A percentile compares a stretch with the other conserved stretches of the same genome.
These are phyloP conservation scores for Emiliania huxleyi DNA, from an alignment of 78 protist species.

Conservation along the genomic window DNA sequence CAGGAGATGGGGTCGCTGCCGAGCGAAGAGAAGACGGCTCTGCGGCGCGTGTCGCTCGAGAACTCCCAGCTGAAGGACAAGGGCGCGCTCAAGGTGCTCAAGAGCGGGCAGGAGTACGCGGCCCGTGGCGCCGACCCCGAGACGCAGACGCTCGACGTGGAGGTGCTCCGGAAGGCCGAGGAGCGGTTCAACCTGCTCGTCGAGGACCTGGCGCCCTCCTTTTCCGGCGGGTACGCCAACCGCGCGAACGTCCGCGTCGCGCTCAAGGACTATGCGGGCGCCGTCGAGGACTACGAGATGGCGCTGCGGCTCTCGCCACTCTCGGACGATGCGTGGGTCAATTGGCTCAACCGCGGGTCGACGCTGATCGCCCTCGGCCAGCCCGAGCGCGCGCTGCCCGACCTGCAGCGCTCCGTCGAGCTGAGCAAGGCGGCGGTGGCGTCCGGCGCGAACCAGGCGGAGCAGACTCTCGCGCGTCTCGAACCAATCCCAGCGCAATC, in stretches of 20 bases:
- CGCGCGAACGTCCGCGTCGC: constrained; percentile 11
- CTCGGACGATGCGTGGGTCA: not conserved
- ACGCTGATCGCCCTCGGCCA: not conserved
- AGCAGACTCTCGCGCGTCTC: too few relatives aligned
- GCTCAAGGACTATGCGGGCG: not conserved
- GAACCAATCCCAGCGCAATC: too few relatives aligned
- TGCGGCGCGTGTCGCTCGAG: not conserved
- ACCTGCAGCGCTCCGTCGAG: not conserved
- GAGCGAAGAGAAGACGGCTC: too few relatives aligned
- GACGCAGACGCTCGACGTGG: not conserved
- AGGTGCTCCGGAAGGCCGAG: not conserved
- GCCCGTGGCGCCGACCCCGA: not conserved
- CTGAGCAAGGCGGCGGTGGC: too few relatives aligned
- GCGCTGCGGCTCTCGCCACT: not conserved
- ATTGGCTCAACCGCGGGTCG: not conserved
- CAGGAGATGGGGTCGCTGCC: too few relatives aligned
- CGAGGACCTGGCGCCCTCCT: not conserved
- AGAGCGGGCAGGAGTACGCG: not conserved
- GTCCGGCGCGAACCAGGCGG: too few relatives aligned
- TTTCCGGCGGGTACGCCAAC: not conserved
- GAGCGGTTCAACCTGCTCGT: not conserved
- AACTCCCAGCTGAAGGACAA: not conserved
- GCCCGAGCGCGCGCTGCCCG: not conserved
- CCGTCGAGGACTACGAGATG: not conserved
- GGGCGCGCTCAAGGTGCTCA: not conserved